phyloP scores from a whole-genome alignment of 208 protist species.

The Trypanosoma brucei region DNA sequence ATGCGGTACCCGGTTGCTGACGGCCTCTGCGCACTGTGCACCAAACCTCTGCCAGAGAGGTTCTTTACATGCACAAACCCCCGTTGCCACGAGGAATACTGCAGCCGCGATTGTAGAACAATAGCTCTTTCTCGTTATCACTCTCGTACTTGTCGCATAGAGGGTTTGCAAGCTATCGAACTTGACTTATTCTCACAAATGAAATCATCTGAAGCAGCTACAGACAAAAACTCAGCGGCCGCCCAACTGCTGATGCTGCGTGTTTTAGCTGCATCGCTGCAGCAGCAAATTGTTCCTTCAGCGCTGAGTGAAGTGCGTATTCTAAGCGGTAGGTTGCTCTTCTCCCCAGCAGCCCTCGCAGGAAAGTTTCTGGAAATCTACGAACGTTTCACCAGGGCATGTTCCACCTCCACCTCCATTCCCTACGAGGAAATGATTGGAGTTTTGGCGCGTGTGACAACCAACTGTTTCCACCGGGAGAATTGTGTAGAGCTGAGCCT shows the following conservation, averaged over 20 bases:
- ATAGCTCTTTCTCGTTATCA: constrained; percentile 64
- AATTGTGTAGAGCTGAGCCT: constrained; percentile 58
- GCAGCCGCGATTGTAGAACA: constrained; percentile 73
- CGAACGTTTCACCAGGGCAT: constrained; percentile 55
- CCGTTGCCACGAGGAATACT: constrained; percentile 87
- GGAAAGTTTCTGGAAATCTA: constrained; percentile 68
- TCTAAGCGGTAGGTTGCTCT: constrained; percentile 59
- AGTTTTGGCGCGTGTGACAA: constrained; percentile 55
- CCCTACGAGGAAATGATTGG: constrained; percentile 82
- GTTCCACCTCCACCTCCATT: constrained; percentile 58
- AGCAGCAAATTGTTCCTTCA: constrained; percentile 55
- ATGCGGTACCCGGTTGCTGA: constrained; percentile 66
- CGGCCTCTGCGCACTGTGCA: constrained; percentile 55
- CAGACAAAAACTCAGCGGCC: constrained; percentile 59
- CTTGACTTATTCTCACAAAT: constrained; percentile 78
- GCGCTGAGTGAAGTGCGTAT: constrained; percentile 65
- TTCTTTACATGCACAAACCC: constrained; percentile 60
- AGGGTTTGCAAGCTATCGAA: constrained; percentile 71
- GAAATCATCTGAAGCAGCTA: constrained; percentile 32
- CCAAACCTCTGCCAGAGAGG: constrained; percentile 50
- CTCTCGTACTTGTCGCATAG: constrained; percentile 55
- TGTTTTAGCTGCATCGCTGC: constrained; percentile 45
- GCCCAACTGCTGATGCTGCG: constrained; percentile 78
- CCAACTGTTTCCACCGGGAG: constrained; percentile 70
- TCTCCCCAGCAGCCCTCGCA: constrained; percentile 48